Conservation (phyloP, 208 protist species). For the Wallacemonas sp. region DNA sequence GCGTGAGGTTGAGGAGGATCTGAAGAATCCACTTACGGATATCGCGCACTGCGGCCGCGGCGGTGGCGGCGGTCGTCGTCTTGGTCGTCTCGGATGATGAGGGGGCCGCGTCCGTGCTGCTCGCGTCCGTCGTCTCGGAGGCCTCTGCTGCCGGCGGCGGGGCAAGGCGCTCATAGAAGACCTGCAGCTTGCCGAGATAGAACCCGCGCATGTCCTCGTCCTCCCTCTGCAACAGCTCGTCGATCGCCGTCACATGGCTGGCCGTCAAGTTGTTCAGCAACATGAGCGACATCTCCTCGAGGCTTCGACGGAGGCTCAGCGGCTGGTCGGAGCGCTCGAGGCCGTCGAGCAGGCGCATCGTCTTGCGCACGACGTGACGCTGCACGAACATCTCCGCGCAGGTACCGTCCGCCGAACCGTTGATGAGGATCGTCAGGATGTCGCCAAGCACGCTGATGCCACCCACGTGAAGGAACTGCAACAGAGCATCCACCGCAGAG, state of each 20-base stretch:
- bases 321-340: conserved; percentile 44
- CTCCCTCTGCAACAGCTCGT: conserved; percentile 72
- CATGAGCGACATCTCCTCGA: conserved; percentile 86
- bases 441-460: conserved; percentile 58
- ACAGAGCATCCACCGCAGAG: conserved; percentile 47
- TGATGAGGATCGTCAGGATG: conserved; percentile 80
- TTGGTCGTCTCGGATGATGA: not conserved
- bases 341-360: conserved; percentile 80
- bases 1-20: conserved; percentile 83
- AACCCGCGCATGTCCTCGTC: conserved; percentile 87
- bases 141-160: conserved; percentile 16
- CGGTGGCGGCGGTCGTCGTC: not conserved
- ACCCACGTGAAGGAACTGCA: conserved; percentile 64
- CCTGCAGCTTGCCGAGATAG: conserved; percentile 74
- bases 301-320: conserved; percentile 33
- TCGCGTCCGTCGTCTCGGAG: conserved; percentile 19
- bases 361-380: conserved; percentile 61
- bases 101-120: not conserved
- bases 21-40: conserved; percentile 74
- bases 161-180: conserved; percentile 48
- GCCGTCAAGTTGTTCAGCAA: conserved; percentile 85
- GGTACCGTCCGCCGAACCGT: conserved; percentile 61
- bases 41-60: conserved; percentile 39
- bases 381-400: conserved; percentile 76
- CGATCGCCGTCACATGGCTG: conserved; percentile 70